These are phyloP conservation scores for Aspergillus pseudoterreus DNA, from an alignment of 2,329 filamentous ascomycete species.

Conservation along the genomic window DNA sequence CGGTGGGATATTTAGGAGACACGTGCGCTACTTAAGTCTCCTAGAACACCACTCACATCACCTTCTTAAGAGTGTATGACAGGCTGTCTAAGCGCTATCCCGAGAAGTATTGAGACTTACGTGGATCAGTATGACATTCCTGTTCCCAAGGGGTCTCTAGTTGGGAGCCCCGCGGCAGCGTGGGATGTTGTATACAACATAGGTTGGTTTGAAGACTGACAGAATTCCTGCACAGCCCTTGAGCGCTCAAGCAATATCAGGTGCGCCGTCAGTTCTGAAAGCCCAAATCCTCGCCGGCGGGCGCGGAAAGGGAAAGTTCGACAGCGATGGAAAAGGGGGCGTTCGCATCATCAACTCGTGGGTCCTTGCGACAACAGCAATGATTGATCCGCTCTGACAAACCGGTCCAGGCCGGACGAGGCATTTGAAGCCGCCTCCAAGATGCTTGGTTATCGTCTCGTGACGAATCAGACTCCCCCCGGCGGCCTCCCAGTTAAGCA, in stretches of 20 bases:
- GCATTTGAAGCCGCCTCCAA: conserved; percentile 23
- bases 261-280: conserved; percentile 27
- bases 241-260: conserved; percentile 9
- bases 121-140: conserved; percentile 22
- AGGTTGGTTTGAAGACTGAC: conserved; percentile 10
- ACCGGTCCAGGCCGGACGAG: conserved; percentile 18
- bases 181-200: conserved; percentile 22
- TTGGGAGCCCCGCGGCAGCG: conserved; percentile 20
- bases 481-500: conserved; percentile 26
- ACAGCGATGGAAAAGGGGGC: conserved; percentile 27
- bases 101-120: background rate
- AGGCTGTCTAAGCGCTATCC: background rate
- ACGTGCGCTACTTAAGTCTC: conserved; percentile 18
- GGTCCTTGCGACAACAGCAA: background rate
- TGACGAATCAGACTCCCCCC: conserved; percentile 27
- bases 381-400: background rate
- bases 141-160: conserved; percentile 23
- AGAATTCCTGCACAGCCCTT: background rate
- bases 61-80: conserved; percentile 20
- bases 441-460: conserved; percentile 27
- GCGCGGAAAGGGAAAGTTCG: conserved; percentile 27
- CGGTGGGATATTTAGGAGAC: background rate
- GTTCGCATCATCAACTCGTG: conserved; percentile 25
- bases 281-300: conserved; percentile 31
- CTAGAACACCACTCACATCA: conserved; percentile 24